These are phyloP conservation scores for Alternaria viburni DNA, from an alignment of 2,329 filamentous ascomycete species.

Conservation along the genomic window DNA sequence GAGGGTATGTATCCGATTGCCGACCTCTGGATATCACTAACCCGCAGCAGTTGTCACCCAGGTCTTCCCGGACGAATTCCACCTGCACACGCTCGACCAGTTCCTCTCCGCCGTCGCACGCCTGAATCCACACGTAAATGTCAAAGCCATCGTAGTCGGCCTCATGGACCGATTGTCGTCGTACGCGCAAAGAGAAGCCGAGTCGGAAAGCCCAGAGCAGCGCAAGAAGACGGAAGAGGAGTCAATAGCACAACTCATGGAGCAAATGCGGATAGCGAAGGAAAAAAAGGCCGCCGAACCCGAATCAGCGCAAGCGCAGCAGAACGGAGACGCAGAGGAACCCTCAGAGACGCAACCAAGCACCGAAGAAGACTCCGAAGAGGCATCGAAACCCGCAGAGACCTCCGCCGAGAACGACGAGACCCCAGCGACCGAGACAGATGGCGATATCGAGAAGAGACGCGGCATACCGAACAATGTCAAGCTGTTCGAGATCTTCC, in stretches of 20 bases:
- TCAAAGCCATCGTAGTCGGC: conserved; percentile 97
- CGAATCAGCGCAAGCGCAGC: conserved; percentile 29
- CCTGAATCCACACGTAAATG: conserved; percentile 93
- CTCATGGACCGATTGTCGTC: conserved; percentile 95
- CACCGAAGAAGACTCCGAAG: conserved; percentile 37
- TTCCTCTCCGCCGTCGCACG: conserved; percentile 91
- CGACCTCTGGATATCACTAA: conserved; percentile 23
- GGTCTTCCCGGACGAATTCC: conserved; percentile 98
- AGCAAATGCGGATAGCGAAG: conserved; percentile 75
- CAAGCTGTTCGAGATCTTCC: conserved; percentile 96
- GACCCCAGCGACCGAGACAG: conserved; percentile 46
- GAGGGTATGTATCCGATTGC: conserved; percentile 62
- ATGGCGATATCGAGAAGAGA: conserved; percentile 53
- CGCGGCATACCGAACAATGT: conserved; percentile 75
- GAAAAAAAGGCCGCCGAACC: conserved; percentile 53
- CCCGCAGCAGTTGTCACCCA: conserved; percentile 82
- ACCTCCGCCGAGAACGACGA: conserved; percentile 45
- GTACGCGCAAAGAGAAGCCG: conserved; percentile 88
- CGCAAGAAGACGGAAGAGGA: conserved; percentile 82
- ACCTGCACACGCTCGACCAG: conserved; percentile 94
- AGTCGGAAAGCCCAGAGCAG: conserved; percentile 72
- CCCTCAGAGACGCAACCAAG: conserved; percentile 25
- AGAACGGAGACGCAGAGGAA: conserved; percentile 43
- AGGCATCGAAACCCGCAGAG: conserved; percentile 36
- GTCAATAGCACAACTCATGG: conserved; percentile 76